phyloP scores from a whole-genome alignment of 805 yeast genomes.

The Tetrapisispora nanseiensis region DNA sequence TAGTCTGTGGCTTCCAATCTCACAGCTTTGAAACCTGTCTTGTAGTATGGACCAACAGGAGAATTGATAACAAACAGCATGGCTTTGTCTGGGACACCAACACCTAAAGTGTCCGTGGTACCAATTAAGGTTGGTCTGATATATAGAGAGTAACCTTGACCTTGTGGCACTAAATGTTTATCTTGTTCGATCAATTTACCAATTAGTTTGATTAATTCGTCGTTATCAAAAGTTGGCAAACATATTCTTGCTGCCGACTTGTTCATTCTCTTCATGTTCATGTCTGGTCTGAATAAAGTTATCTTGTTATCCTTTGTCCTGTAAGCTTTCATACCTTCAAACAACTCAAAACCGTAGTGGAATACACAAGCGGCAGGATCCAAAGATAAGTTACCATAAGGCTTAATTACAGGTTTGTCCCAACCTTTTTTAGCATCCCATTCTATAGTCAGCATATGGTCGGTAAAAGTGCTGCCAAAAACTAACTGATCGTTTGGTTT shows the following conservation, averaged over 20 bases:
- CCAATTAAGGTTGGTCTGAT: conserved; percentile 93
- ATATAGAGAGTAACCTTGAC: conserved; percentile 82
- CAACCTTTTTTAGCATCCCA: conserved; percentile 76
- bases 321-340: conserved; percentile 95
- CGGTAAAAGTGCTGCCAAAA: conserved; percentile 69
- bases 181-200: conserved; percentile 68
- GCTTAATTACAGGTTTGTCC: conserved; percentile 78
- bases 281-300: conserved; percentile 82
- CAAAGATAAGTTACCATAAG: conserved; percentile 62
- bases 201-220: conserved; percentile 63
- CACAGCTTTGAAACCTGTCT: conserved; percentile 95
- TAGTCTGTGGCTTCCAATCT: conserved; percentile 87
- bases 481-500: conserved; percentile 51
- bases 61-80: conserved; percentile 78
- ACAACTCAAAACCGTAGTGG: conserved; percentile 90
- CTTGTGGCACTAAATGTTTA: conserved; percentile 65
- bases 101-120: conserved; percentile 81
- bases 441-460: conserved; percentile 78
- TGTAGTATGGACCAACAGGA: conserved; percentile 94
- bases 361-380: conserved; percentile 86
- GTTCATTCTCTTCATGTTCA: conserved; percentile 86
- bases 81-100: conserved; percentile 70
- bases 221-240: conserved; percentile 75
- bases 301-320: conserved; percentile 47
- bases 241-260: conserved; percentile 81